Evolutionary conservation across 2,329 filamentous ascomycete genomes (phyloP), one percentile per base, ranked within the genome.

Genomic region (Eurotiales sp.): DNA sequence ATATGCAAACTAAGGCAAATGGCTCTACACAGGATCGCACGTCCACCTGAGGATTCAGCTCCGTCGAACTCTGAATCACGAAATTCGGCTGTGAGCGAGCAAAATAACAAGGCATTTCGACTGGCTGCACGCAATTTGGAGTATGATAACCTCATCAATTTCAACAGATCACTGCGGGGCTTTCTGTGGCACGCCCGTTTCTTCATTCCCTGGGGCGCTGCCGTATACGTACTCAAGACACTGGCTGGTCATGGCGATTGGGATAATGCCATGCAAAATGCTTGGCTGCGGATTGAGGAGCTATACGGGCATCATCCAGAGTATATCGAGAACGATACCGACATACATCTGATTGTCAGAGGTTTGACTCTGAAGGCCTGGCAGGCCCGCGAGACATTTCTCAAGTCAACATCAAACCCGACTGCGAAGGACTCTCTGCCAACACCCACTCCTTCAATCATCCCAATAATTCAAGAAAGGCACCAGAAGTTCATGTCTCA

Each of bases 1-100:
- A 21, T 55, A 14, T 46, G 43, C 30, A 46, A 46, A 32, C 15
- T 46, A 21, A 32, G 21, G n/a, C 43, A 46, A 36, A 46, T 46
- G 43, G 43, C 43, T 46, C 14, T 46, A 2, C 43, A 46, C 19
- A 30, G 43, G 10, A 46, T 46, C 6, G 30, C 12, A 21, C 19
- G 43, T 14, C 36, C 36, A 12, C 36, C 36, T 19, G 36, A 39
- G 17, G 11, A 3, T 15, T 21, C 15, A 4, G 10, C 36, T 10
- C 11, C 36, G 10, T n/a, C 29, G 12, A 34, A 30, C 3, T 14
- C 43, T 12, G 29, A 21, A 14, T 17, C 15, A 4, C 17, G 25
- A 5, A 21, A 8, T 22, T 5, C 29, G 11, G 5, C 25, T 12
- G n/a, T 19, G n/a, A n/a, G n/a, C 10, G 27, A 21, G 22, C 29